Evolutionary conservation across 768 basidiomycete species (phyloP).

Genomic region (Coprinopsis sp.): DNA sequence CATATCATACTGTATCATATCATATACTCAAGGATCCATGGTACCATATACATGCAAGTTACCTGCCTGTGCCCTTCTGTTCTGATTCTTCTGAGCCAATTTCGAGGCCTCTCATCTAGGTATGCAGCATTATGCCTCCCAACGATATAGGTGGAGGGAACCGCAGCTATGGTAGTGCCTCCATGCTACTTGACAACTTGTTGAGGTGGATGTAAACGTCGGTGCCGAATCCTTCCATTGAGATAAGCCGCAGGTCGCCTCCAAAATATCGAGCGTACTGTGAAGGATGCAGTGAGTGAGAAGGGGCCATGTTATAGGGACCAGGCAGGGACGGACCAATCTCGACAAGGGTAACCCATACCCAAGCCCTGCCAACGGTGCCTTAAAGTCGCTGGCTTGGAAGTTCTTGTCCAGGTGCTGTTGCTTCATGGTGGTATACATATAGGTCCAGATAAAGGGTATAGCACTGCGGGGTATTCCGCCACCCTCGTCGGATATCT

Average conservation of each 20-base stretch:
- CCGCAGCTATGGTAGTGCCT: constrained; percentile 74
- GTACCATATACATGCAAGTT: too few relatives aligned
- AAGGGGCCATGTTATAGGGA: constrained; percentile 3
- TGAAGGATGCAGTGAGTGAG: neutral
- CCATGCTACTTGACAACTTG: constrained; percentile 74
- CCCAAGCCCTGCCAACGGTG: constrained; percentile 96
- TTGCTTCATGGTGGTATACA: constrained; percentile 86
- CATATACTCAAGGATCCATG: too few relatives aligned
- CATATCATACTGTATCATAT: too few relatives aligned
- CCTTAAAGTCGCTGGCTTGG: constrained; percentile 85
- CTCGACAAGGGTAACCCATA: constrained; percentile 91
- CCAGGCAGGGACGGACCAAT: constrained; percentile 51
- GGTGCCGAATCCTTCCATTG: constrained; percentile 98
- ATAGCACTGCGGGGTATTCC: constrained; percentile 87
- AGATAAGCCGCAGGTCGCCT: constrained; percentile 86
- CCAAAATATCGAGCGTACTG: constrained; percentile 96
- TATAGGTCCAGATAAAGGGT: constrained; percentile 97
- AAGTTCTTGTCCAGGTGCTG: constrained; percentile 75
- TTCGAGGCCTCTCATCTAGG: too few relatives aligned
- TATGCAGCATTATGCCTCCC: too few relatives aligned
- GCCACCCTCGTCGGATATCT: constrained; percentile 96
- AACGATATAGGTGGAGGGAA: too few relatives aligned
- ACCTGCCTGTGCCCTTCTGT: too few relatives aligned
- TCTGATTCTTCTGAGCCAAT: too few relatives aligned
- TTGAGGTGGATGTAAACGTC: constrained; percentile 94